Conservation (phyloP, 164 flowering plant species). For the Berberis thunbergii region DNA sequence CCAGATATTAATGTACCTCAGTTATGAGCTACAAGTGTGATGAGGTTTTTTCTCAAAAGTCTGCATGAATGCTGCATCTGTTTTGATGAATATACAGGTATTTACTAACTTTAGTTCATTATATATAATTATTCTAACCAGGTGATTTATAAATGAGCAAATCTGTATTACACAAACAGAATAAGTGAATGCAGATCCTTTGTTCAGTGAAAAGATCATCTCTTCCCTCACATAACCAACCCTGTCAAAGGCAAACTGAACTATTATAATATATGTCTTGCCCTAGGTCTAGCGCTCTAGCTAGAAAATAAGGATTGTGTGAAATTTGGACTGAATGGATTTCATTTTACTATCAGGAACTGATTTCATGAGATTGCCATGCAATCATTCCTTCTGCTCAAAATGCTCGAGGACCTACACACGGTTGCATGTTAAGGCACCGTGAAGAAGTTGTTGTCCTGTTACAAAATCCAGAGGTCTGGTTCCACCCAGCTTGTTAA, state of each 20-base stretch:
- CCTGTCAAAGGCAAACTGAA: too few species aligned
- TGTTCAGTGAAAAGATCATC: too few species aligned
- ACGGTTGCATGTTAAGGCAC: constrained; percentile 76
- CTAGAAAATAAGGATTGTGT: background rate
- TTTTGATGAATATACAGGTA: constrained; percentile 71
- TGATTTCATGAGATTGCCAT: constrained; percentile 68
- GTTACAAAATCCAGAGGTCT: constrained; percentile 59
- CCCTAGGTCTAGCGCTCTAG: background rate
- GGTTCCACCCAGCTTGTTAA: constrained; percentile 71
- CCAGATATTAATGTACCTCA: constrained; percentile 54
- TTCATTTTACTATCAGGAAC: constrained; percentile 36
- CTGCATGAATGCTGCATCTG: constrained; percentile 81
- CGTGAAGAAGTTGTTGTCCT: constrained; percentile 67
- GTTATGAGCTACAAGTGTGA: constrained; percentile 53
- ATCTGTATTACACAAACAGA: too few species aligned
- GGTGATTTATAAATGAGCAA: too few species aligned
- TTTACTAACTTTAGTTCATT: background rate
- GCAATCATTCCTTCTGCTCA: constrained; percentile 78
- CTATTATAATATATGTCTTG: too few species aligned
- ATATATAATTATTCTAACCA: too few species aligned
- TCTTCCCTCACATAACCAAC: too few species aligned
- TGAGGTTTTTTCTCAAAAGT: constrained; percentile 39
- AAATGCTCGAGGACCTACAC: constrained; percentile 77
- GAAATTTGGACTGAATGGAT: background rate
- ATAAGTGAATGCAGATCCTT: too few species aligned